Evolutionary conservation across 2,329 filamentous ascomycete species (phyloP).

Genomic region (Pyrenophora tritici-repentis): DNA sequence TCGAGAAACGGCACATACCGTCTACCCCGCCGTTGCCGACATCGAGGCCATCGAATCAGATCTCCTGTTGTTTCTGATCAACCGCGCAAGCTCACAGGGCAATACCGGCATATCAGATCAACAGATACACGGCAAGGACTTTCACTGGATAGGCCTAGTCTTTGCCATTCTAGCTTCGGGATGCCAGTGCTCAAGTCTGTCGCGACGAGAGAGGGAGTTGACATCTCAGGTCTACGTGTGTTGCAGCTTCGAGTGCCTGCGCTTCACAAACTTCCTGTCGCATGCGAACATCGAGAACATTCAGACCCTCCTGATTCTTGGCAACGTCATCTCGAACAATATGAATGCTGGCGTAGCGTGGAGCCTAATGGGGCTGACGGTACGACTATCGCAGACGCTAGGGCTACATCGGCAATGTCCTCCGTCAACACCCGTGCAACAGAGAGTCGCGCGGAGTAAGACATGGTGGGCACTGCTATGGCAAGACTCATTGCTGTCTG

Average conservation of each 20-base stretch:
- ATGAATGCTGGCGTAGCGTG: conserved; percentile 70
- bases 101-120: conserved; percentile 56
- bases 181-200: conserved; percentile 63
- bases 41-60: conserved; percentile 60
- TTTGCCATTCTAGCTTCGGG: conserved; percentile 68
- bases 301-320: conserved; percentile 65
- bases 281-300: conserved; percentile 65
- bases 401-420: conserved; percentile 65
- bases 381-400: conserved; percentile 64
- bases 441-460: conserved; percentile 46
- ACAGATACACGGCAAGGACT: conserved; percentile 61
- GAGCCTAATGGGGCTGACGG: conserved; percentile 63
- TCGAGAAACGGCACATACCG: conserved; percentile 62
- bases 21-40: conserved; percentile 66
- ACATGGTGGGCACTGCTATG: conserved; percentile 65
- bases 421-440: conserved; percentile 56
- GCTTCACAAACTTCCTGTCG: conserved; percentile 67
- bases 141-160: conserved; percentile 63
- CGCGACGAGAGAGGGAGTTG: conserved; percentile 64
- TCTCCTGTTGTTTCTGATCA: conserved; percentile 59
- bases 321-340: conserved; percentile 65
- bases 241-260: conserved; percentile 67
- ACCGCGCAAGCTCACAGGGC: conserved; percentile 53
- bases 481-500: conserved; percentile 67
- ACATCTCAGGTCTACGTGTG: conserved; percentile 69